phyloP scores from a whole-genome alignment of 805 yeast species.

The Lachancea quebecensis region DNA sequence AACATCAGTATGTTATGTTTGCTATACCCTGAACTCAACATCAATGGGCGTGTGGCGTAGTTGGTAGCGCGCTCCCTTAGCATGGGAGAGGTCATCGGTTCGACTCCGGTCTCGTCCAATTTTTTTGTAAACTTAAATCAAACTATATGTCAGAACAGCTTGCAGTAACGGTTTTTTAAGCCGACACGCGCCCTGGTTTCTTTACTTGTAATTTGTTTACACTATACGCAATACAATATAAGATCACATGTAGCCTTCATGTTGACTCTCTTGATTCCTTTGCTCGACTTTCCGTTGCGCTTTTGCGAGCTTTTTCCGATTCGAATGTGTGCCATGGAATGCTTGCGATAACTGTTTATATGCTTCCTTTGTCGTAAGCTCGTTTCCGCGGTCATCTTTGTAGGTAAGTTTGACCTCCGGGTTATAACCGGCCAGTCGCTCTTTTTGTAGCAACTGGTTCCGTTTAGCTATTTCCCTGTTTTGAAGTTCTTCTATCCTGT shows the following conservation, averaged over 20 bases:
- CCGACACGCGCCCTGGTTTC: too few relatives aligned
- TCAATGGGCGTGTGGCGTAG: slow-evolving; percentile 62
- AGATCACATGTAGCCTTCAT: too few relatives aligned
- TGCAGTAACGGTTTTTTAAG: too few relatives aligned
- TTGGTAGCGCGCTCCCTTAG: slow-evolving; percentile 73
- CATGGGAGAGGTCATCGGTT: slow-evolving; percentile 71
- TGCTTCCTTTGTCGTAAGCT: slow-evolving; percentile 59
- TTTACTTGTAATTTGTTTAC: too few relatives aligned
- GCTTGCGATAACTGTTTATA: slow-evolving; percentile 69
- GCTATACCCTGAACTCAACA: too few relatives aligned
- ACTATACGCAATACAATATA: too few relatives aligned
- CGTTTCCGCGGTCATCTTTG: slow-evolving; percentile 56
- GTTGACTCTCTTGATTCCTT: slow-evolving; percentile 30
- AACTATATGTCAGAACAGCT: too few relatives aligned
- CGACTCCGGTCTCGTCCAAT: slow-evolving; percentile 67
- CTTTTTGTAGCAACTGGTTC: slow-evolving; percentile 24
- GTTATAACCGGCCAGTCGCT: slow-evolving; percentile 33
- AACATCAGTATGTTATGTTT: too few relatives aligned
- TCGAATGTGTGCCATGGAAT: slow-evolving; percentile 56
- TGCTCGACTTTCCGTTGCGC: slow-evolving; percentile 18
- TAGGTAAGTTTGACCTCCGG: slow-evolving; percentile 46
- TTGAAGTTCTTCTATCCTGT: slow-evolving; percentile 19
- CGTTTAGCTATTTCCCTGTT: slow-evolving; percentile 25
- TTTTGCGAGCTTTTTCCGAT: slow-evolving; percentile 21
- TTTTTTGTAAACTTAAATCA: slow-evolving; percentile 19